phyloP scores from a whole-genome alignment of 176 grass and related monocot species.

The Oryza nivara region DNA sequence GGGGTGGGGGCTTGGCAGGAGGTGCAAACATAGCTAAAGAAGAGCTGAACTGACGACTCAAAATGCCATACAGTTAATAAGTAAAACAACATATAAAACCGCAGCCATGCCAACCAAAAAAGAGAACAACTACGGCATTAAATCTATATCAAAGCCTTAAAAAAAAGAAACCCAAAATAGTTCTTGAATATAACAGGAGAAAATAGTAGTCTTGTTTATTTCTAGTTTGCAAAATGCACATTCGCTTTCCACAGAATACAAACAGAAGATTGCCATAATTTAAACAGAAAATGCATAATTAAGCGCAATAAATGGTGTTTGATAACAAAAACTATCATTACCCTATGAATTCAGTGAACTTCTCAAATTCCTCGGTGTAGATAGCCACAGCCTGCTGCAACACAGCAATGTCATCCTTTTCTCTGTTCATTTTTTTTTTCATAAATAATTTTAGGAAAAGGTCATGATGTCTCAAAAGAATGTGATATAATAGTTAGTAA shows the following conservation, averaged over 20 bases:
- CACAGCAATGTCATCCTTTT: conserved; percentile 57
- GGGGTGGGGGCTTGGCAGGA: no score
- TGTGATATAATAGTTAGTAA: neutral
- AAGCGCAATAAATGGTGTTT: neutral
- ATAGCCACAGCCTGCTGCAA: conserved; percentile 69
- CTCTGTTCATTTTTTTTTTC: conserved; percentile 54
- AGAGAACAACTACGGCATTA: neutral
- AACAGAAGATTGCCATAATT: neutral
- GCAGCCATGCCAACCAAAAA: neutral
- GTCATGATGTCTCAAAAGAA: neutral
- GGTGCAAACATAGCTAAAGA: neutral
- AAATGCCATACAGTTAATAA: neutral
- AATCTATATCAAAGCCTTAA: conserved; percentile 8
- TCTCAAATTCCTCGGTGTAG: conserved; percentile 77
- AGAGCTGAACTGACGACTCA: neutral
- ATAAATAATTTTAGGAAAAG: conserved; percentile 22
- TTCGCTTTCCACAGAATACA: neutral
- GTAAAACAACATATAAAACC: neutral
- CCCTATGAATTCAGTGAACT: conserved; percentile 87
- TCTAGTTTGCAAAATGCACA: conserved; percentile 24
- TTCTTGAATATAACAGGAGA: neutral
- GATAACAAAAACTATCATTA: conserved; percentile 47
- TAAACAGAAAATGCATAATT: no score
- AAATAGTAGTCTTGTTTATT: neutral
- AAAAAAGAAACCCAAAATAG: neutral